Evolutionary conservation across 2,329 filamentous ascomycete species (phyloP), one percentile per base, ranked within the genome.

Genomic region (Aspergillus ruber): DNA sequence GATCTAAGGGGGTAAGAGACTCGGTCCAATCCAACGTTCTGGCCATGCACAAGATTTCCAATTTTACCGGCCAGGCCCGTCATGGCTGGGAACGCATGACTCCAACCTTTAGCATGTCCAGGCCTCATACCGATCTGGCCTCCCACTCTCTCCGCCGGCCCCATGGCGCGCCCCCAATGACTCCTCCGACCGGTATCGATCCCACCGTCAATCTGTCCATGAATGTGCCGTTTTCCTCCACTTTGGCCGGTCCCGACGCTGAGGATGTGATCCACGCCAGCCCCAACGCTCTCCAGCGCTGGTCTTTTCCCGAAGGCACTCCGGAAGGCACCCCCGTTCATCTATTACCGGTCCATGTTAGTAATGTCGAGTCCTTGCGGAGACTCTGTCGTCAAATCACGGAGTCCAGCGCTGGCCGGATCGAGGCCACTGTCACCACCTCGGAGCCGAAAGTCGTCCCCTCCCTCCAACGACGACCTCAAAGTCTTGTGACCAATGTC

Each of bases 181-280:
- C 83, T 60, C 83, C 86, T 56, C 82, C 85, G 49, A 83, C 85
- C 55, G 77, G 84, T 53, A 79, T 85, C 64, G 86, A 91, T 66
- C 78, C 84, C 45, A 83, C 83, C 56, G 88, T 97, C 70, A 89
- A 94, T 70, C 85, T 95, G 68, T 91, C 89, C 56, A 97, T 98
- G 83, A 97, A 96, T 67, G 86, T 98, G 43, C 93, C 93, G 51
- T 96, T 97, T 72, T 85, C 90, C 58, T 95, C 88, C 55, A 91
- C 91, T 62, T 83, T 98, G 52, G 82, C 88, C 53, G 93, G 93
- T 29, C 93, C 93, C 54, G 90, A 97, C 63, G 86, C 86, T 57
- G 90, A 96, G 69, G 90, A 97, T 70, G 88, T 98, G 61, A 81
- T 97, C 51, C 91, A 96, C 72, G 90, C 91, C 54, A 95, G 88